Conservation (phyloP, 2,329 filamentous ascomycete species). For the Ploettnerulaceae sp. region DNA sequence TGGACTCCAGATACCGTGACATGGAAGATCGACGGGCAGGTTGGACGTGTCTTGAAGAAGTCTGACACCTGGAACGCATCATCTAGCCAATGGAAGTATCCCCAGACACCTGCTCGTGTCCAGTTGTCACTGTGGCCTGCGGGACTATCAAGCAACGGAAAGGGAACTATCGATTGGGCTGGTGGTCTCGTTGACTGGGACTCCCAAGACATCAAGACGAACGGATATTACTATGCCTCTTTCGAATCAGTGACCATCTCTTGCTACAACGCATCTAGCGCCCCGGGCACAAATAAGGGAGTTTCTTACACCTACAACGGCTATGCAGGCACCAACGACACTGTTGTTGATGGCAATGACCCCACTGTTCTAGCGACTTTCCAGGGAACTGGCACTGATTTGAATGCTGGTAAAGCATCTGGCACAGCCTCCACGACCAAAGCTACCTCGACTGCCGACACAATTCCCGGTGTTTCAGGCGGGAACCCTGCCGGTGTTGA, state of each 20-base stretch:
- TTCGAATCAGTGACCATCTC: conserved; percentile 74
- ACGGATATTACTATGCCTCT: conserved; percentile 85
- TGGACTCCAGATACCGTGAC: conserved; percentile 84
- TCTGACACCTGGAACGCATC: conserved; percentile 83
- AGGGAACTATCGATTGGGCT: conserved; percentile 87
- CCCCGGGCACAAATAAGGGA: conserved; percentile 63
- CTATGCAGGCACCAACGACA: conserved; percentile 63
- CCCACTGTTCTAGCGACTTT: conserved; percentile 73
- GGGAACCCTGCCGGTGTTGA: conserved; percentile 41
- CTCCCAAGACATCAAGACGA: conserved; percentile 66
- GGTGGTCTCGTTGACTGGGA: conserved; percentile 89
- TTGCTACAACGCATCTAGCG: conserved; percentile 66
- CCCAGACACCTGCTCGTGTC: conserved; percentile 85
- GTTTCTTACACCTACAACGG: conserved; percentile 73
- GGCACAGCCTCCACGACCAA: conserved; percentile 27
- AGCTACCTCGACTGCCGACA: conserved; percentile 35
- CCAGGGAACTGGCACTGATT: conserved; percentile 74
- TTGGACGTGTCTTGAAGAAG: conserved; percentile 69
- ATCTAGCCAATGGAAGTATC: conserved; percentile 75
- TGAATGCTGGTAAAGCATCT: conserved; percentile 44
- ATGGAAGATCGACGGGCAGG: conserved; percentile 81
- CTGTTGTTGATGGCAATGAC: conserved; percentile 71
- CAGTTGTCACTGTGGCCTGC: conserved; percentile 97
- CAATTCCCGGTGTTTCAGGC: conserved; percentile 52
- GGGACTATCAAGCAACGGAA: conserved; percentile 69